Evolutionary conservation across 2,329 filamentous ascomycete species (phyloP).

Genomic region (Fusarium domesticum): DNA sequence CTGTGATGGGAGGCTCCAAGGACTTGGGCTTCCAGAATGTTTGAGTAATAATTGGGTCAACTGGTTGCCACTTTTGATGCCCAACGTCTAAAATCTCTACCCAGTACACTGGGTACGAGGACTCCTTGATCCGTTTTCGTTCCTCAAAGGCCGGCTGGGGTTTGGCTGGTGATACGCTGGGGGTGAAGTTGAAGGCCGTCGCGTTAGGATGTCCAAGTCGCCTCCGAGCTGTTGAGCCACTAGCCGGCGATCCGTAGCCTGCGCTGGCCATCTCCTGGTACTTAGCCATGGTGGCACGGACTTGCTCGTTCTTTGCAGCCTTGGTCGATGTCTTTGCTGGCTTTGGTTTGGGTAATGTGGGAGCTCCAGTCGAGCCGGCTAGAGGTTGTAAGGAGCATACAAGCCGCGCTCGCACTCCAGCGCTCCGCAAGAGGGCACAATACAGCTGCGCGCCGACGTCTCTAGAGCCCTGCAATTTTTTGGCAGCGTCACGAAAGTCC

Average conservation of each 20-base stretch:
- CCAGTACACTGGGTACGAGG: slow-evolving; percentile 84
- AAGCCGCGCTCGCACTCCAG: slow-evolving; percentile 76
- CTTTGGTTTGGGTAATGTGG: slow-evolving; percentile 44
- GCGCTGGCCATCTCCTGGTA: slow-evolving; percentile 35
- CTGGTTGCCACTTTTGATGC: slow-evolving; percentile 86
- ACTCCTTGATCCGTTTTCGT: slow-evolving; percentile 58
- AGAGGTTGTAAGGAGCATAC: slow-evolving; percentile 89
- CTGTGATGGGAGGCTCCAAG: slow-evolving; percentile 79
- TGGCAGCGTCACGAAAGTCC: slow-evolving; percentile 72
- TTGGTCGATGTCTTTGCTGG: slow-evolving; percentile 30
- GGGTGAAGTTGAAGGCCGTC: slow-evolving; percentile 49
- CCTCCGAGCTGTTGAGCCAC: slow-evolving; percentile 41
- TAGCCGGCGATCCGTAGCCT: slow-evolving; percentile 30
- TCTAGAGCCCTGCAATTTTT: slow-evolving; percentile 71
- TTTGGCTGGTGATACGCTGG: slow-evolving; percentile 39
- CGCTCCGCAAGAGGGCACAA: slow-evolving; percentile 79
- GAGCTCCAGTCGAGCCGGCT: slow-evolving; percentile 58
- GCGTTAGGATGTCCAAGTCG: slow-evolving; percentile 55
- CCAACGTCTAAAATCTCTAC: slow-evolving; percentile 85
- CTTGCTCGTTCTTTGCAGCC: slow-evolving; percentile 34
- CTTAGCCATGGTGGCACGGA: slow-evolving; percentile 40
- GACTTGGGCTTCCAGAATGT: slow-evolving; percentile 70
- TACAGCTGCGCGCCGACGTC: slow-evolving; percentile 90
- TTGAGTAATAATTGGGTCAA: slow-evolving; percentile 80
- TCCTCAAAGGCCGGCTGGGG: slow-evolving; percentile 33